These are phyloP conservation scores for Glycyrrhiza uralensis DNA, from an alignment of 306 rosid genomes.

Conservation along the genomic window DNA sequence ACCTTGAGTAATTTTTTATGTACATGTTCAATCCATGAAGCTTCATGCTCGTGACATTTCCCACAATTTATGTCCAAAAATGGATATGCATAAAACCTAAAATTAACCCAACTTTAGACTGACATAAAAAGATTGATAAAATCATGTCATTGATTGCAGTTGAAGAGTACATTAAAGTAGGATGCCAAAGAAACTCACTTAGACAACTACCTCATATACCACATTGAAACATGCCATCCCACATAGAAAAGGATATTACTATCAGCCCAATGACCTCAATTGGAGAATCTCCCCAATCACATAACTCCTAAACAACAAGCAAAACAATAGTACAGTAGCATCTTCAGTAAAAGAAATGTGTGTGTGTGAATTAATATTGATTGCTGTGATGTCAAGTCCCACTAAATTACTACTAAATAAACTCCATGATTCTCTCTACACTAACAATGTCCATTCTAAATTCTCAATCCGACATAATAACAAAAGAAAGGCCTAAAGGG, in stretches of 20 bases:
- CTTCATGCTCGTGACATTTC: too few species aligned
- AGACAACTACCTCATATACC: not conserved
- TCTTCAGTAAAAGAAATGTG: slow-evolving; percentile 8
- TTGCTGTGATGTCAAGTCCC: not conserved
- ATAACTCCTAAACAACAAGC: not conserved
- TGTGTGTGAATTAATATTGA: not conserved
- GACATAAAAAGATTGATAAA: not conserved
- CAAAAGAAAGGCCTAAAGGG: not conserved
- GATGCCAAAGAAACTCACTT: not conserved
- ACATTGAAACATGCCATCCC: not conserved
- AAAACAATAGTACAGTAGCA: not conserved
- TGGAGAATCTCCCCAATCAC: not conserved
- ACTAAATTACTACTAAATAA: not conserved
- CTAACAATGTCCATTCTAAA: not conserved
- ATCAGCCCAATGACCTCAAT: not conserved
- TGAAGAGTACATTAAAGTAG: not conserved
- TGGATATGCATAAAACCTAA: not conserved
- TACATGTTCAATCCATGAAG: too few species aligned
- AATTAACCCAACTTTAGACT: not conserved
- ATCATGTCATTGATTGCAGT: not conserved
- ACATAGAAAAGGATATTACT: not conserved
- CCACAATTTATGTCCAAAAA: not conserved
- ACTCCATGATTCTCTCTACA: not conserved
- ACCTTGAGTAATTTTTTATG: not conserved
- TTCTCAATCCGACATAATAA: not conserved